A percentile compares a stretch with the other conserved stretches of the same genome.
These are phyloP conservation scores for Metschnikowia aberdeeniae DNA, from an alignment of 805 yeast species.

Conservation along the genomic window DNA sequence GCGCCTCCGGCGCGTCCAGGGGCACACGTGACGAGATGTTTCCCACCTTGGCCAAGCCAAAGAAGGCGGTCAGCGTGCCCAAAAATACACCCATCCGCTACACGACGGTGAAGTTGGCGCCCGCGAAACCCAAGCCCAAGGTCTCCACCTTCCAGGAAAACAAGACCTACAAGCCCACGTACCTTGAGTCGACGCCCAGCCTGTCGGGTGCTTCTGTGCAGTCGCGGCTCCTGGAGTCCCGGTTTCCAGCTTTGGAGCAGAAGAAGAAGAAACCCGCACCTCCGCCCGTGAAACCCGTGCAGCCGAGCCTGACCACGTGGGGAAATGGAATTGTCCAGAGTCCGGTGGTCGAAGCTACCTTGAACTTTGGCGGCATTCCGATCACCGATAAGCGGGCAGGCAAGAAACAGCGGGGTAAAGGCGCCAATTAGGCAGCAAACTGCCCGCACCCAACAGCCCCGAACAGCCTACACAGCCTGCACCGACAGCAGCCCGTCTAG, in stretches of 20 bases:
- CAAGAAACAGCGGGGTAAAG: slow-evolving; percentile 9
- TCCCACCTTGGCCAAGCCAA: slow-evolving; percentile 33
- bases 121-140: slow-evolving; percentile 10
- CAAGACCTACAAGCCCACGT: slow-evolving; percentile 27
- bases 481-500: no score
- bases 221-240: slow-evolving; percentile 25
- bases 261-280: slow-evolving; percentile 38
- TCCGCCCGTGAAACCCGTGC: slow-evolving; percentile 58
- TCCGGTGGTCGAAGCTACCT: slow-evolving; percentile 5
- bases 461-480: no score
- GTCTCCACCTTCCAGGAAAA: slow-evolving; percentile 18
- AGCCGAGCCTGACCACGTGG: slow-evolving; percentile 14
- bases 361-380: slow-evolving; percentile 17
- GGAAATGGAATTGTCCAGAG: slow-evolving; percentile 11
- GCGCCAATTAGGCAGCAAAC: no score
- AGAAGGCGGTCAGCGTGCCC: slow-evolving; percentile 14
- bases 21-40: slow-evolving; percentile 24
- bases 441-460: no score
- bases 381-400: slow-evolving; percentile 17
- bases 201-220: slow-evolving; percentile 11
- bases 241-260: slow-evolving; percentile 47
- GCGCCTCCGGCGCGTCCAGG: slow-evolving; percentile 11
- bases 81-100: slow-evolving; percentile 31
- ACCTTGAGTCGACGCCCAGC: slow-evolving; percentile 22
- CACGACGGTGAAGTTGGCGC: slow-evolving; percentile 28